Evolutionary conservation across 345 rosid genomes (phyloP), one percentile per base, ranked within the genome.

Genomic region (Toxicodendron radicans): DNA sequence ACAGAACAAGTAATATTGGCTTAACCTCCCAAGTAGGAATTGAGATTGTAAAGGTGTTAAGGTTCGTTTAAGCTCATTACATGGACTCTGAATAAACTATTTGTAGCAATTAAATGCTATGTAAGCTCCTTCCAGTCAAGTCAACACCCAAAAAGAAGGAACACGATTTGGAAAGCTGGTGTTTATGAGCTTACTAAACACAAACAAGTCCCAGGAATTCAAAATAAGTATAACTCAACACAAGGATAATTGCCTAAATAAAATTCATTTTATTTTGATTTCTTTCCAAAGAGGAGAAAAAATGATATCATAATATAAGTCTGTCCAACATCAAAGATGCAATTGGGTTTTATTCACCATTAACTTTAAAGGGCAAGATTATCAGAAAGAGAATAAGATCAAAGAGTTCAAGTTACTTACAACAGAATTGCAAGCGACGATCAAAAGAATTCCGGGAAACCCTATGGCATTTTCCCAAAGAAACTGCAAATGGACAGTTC

Each of bases 391-490:
- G 13, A 38, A 56, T 2, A 41, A 24, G 46, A 57, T 20, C 17
- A 21, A 16, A 58, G 32, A 16, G 13, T 32, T 35, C 23, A 56
- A 41, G 60, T 52, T 27, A 71, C 58, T 71, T 71, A 59, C 74
- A 58, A 32, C 43, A 30, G 35, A 17, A 45, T n/a, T 64, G 17
- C 10, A 58, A 61, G 20, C 30, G 20, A 33, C 32, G 20, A 61
- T 41, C 1, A n/a, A 48, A 64, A 38, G 13, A 20, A 23, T 24
- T 43, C 18, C n/a, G 2, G 14, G 66, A 3, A 43, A 18, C 21
- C 33, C 32, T 56, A 2, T 10, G 7, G 27, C 1, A 12, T 45
- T 23, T 23, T 0, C 21, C 17, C 17, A 48, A 3, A 27, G 35
- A 66, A 24, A 21, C 13, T 16, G 2, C 18, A 49, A 23, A 14